Conservation (phyloP, 148 eudicot species). For the Tetragonia tetragonoides region DNA sequence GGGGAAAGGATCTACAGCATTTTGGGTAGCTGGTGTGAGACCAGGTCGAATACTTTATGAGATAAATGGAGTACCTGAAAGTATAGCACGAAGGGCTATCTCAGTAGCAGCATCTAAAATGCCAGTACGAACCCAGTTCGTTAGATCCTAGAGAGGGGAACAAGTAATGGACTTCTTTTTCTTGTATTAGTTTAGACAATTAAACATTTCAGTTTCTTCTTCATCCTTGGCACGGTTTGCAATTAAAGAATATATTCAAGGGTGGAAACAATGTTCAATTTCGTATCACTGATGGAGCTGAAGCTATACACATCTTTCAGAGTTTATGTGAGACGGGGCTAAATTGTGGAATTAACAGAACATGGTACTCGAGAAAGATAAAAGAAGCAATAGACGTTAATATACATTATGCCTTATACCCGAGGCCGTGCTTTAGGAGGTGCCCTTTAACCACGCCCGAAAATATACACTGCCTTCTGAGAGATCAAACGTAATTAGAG, state of each 20-base stretch:
- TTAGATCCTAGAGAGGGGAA: constrained; percentile 11
- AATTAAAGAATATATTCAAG: constrained; percentile 1
- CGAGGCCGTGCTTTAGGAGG: too few species aligned
- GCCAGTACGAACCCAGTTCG: constrained; percentile 28
- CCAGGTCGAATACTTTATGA: constrained; percentile 35
- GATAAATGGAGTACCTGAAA: constrained; percentile 34
- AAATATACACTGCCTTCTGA: too few species aligned
- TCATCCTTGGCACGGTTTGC: neutral
- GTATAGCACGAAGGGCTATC: constrained; percentile 33
- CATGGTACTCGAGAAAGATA: too few species aligned
- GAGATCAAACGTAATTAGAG: too few species aligned
- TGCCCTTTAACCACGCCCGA: too few species aligned
- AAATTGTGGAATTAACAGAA: too few species aligned
- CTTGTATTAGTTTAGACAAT: neutral
- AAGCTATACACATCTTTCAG: too few species aligned
- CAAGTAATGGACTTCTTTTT: neutral
- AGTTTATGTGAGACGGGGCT: too few species aligned
- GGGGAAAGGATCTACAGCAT: constrained; percentile 32
- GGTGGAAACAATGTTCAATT: too few species aligned
- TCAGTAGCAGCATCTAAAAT: constrained; percentile 33
- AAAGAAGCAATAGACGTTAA: too few species aligned
- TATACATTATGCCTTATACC: too few species aligned
- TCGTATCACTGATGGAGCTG: too few species aligned
- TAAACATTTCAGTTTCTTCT: neutral
- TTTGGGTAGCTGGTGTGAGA: constrained; percentile 32